A percentile compares a stretch with the other conserved stretches of the same genome.
phyloP scores from a whole-genome alignment of 83 land plant genomes.

The Diphasiastrum complanatum region DNA sequence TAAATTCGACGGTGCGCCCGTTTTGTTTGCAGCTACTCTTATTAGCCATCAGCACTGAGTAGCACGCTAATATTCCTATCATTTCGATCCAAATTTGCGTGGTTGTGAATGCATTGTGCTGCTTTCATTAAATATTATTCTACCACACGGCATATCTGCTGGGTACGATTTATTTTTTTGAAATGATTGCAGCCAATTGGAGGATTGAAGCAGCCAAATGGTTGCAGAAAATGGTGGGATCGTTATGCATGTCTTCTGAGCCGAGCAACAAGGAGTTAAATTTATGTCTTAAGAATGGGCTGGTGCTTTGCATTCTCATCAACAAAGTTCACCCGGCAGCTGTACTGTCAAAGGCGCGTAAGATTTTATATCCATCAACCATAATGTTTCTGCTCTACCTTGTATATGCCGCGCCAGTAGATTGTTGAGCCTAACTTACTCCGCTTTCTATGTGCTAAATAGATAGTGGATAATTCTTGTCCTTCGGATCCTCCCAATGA shows the following conservation, averaged over 20 bases:
- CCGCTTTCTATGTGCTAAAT: not conserved
- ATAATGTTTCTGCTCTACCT: slow-evolving; percentile 11
- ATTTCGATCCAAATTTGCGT: too few relatives aligned
- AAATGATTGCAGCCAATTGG: slow-evolving; percentile 41
- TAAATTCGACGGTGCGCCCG: not conserved
- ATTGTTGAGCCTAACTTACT: not conserved
- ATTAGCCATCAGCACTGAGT: not conserved
- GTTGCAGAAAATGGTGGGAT: slow-evolving; percentile 45
- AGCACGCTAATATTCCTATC: not conserved
- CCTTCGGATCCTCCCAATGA: slow-evolving; percentile 17
- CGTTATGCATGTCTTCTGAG: slow-evolving; percentile 29
- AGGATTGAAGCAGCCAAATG: slow-evolving; percentile 49
- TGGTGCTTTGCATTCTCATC: slow-evolving; percentile 52
- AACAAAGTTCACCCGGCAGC: slow-evolving; percentile 65
- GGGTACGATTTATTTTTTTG: too few relatives aligned
- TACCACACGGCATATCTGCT: not conserved
- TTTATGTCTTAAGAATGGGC: slow-evolving; percentile 56
- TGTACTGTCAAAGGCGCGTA: slow-evolving; percentile 51
- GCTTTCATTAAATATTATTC: not conserved
- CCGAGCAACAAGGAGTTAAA: slow-evolving; percentile 61
- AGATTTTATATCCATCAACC: not conserved
- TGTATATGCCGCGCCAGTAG: slow-evolving; percentile 1
- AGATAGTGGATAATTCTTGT: slow-evolving; percentile 50
- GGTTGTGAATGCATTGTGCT: too few relatives aligned
- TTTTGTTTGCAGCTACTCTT: not conserved